Evolutionary conservation across 1,139 yeast genomes (phyloP).

Genomic region (Taphrina sp.): DNA sequence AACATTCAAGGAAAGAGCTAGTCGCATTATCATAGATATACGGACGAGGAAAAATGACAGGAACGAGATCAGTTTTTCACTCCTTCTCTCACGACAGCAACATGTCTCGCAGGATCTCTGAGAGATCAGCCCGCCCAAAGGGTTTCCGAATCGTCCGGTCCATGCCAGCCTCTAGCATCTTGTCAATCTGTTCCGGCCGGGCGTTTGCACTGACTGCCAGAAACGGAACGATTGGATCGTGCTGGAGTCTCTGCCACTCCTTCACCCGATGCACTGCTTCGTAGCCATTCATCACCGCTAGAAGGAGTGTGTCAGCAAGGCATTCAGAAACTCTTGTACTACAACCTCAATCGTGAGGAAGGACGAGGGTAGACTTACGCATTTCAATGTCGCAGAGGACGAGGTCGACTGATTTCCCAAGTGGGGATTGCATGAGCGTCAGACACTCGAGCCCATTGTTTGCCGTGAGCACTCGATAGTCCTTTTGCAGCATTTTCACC

Average conservation of each 20-base stretch:
- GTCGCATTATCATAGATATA: too few species aligned
- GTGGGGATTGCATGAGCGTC: conserved; percentile 47
- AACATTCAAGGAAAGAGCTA: too few species aligned
- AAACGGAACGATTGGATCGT: neutral
- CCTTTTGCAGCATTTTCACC: conserved; percentile 80
- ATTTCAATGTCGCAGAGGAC: conserved; percentile 31
- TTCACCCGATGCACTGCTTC: conserved; percentile 12
- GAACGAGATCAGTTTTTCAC: too few species aligned
- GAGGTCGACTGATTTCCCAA: conserved; percentile 8
- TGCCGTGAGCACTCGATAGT: conserved; percentile 80
- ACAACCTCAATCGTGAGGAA: too few species aligned
- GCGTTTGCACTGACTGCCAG: conserved; percentile 27
- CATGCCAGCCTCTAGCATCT: conserved; percentile 30
- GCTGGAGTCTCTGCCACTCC: conserved; percentile 7
- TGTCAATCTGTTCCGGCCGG: conserved; percentile 16
- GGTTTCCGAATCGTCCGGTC: conserved; percentile 17
- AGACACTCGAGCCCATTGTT: conserved; percentile 90
- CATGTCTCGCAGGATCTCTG: too few species aligned
- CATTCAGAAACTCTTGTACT: too few species aligned
- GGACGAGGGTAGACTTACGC: conserved; percentile 14
- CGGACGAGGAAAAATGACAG: too few species aligned
- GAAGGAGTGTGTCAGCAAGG: neutral
- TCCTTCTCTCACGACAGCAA: too few species aligned
- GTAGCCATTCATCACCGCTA: conserved; percentile 14
- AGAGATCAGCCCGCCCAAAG: too few species aligned